Evolutionary conservation across 2,329 filamentous ascomycete genomes (phyloP).

Genomic region (Calonectria hongkongensis): DNA sequence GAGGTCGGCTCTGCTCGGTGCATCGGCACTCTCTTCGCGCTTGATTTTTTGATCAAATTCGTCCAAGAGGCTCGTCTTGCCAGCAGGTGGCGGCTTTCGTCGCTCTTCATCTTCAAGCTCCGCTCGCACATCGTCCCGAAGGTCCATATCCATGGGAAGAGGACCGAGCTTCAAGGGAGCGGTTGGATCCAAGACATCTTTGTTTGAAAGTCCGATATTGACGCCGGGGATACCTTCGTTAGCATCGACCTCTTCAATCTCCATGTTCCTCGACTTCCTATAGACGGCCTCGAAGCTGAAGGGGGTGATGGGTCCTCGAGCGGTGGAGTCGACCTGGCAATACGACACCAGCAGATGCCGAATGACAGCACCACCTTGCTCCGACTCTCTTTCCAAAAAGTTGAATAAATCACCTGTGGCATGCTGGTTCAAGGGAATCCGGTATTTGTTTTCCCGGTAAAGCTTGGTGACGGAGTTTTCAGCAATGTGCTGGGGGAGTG

Average conservation of each 20-base stretch:
- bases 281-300: slow-evolving; percentile 78
- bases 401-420: slow-evolving; percentile 89
- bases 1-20: slow-evolving; percentile 84
- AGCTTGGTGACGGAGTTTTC: slow-evolving; percentile 86
- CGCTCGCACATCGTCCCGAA: slow-evolving; percentile 89
- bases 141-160: slow-evolving; percentile 86
- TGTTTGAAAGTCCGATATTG: slow-evolving; percentile 77
- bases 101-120: slow-evolving; percentile 91
- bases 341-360: slow-evolving; percentile 81
- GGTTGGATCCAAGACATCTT: slow-evolving; percentile 74
- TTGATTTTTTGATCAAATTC: slow-evolving; percentile 93
- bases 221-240: slow-evolving; percentile 79
- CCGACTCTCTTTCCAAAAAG: slow-evolving; percentile 90
- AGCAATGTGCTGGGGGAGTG: slow-evolving; percentile 84
- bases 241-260: slow-evolving; percentile 78
- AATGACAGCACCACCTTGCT: slow-evolving; percentile 86
- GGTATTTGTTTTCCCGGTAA: slow-evolving; percentile 91
- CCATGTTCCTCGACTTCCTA: slow-evolving; percentile 74
- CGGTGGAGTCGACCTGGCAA: slow-evolving; percentile 75
- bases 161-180: slow-evolving; percentile 84
- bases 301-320: slow-evolving; percentile 78
- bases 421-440: slow-evolving; percentile 90
- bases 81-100: slow-evolving; percentile 82
- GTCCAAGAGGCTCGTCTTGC: slow-evolving; percentile 85
- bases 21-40: slow-evolving; percentile 91